A percentile compares a stretch with the other conserved stretches of the same genome.
Conservation (phyloP, 75 land plant species). For the Cryptomeria japonica region DNA sequence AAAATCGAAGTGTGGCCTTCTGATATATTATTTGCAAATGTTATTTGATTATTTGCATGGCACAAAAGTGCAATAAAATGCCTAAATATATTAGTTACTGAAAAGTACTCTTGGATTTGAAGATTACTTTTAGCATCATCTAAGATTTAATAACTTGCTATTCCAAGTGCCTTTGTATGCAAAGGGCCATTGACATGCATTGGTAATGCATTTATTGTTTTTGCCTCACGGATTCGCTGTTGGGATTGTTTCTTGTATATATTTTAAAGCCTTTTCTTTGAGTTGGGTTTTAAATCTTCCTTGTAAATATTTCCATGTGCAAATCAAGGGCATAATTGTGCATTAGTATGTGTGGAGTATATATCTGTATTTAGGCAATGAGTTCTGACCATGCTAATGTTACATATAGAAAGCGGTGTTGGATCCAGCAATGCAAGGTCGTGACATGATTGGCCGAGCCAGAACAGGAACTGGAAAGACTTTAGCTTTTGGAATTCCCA, state of each 20-base stretch:
- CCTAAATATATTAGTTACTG: not conserved
- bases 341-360: not conserved
- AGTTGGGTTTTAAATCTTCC: not conserved
- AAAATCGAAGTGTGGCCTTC: not conserved
- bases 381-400: not conserved
- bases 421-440: constrained; percentile 88
- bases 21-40: not conserved
- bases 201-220: not conserved
- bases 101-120: not conserved
- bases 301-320: not conserved
- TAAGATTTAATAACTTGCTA: not conserved
- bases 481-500: constrained; percentile 91
- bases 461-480: constrained; percentile 89
- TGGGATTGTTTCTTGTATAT: not conserved
- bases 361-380: not conserved
- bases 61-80: not conserved
- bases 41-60: not conserved
- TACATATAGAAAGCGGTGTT: constrained; percentile 64
- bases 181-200: not conserved
- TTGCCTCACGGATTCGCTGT: not conserved
- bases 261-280: too few relatives aligned
- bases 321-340: not conserved
- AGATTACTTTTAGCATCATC: not conserved
- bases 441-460: constrained; percentile 85
- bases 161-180: not conserved